A percentile compares a stretch with the other conserved stretches of the same genome.
phyloP scores from a whole-genome alignment of 2,329 filamentous ascomycete genomes.

The Proliferodiscus dingleyae region DNA sequence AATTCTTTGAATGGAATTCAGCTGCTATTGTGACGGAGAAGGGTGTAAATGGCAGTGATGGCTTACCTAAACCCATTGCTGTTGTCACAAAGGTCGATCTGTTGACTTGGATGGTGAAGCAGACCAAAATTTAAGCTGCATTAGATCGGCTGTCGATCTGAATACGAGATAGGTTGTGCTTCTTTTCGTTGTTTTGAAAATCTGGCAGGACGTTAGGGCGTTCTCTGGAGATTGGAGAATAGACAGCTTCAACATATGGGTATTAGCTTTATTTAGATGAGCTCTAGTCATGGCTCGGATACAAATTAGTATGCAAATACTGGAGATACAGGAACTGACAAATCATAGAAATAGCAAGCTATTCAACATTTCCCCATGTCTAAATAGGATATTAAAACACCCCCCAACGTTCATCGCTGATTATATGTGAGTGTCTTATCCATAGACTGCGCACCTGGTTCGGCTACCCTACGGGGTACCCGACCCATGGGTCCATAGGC shows the following conservation, averaged over 20 bases:
- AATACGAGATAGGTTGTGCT: background rate
- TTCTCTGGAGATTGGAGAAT: background rate
- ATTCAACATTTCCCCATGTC: background rate
- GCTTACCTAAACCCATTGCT: slow-evolving; percentile 71
- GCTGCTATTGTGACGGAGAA: slow-evolving; percentile 90
- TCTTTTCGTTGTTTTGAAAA: too few species aligned
- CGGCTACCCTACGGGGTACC: too few species aligned
- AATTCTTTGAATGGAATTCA: slow-evolving; percentile 98
- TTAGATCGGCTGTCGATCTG: background rate
- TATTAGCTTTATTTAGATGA: too few species aligned
- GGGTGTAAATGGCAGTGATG: slow-evolving; percentile 41
- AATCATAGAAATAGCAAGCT: background rate
- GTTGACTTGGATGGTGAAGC: slow-evolving; percentile 83
- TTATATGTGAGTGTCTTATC: too few species aligned
- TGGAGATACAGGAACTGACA: too few species aligned
- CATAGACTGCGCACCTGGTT: too few species aligned
- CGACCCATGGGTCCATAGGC: too few species aligned
- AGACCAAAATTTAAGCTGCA: slow-evolving; percentile 34
- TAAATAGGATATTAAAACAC: background rate
- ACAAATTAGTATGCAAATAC: background rate
- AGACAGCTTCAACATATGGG: background rate
- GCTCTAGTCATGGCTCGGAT: too few species aligned
- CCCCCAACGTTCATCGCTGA: too few species aligned
- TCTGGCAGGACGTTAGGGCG: background rate
- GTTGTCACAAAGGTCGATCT: slow-evolving; percentile 97